Base-by-base conservation (phyloP, 2,329 filamentous ascomycete species). In the Penicillium sp. region DNA sequence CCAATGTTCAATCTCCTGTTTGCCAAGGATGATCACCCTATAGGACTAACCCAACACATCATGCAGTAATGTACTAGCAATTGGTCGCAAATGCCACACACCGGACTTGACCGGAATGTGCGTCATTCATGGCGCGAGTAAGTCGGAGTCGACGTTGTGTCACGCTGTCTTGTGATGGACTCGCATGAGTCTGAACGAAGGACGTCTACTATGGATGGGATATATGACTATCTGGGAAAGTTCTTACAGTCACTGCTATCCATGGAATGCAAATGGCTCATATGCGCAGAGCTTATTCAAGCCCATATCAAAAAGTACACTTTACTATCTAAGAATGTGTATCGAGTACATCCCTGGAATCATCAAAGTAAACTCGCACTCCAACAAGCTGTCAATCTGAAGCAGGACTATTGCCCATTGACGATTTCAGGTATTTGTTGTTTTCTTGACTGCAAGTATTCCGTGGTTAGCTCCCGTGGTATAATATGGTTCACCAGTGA, bases 381-480 rank as follows among this genome's bases (percentile, higher is more conserved):
- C 8, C 27, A 8, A 9, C 8, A 10, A 28, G 20, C 20, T 23
- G 20, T 23, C 2, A 4, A 4, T 23, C 4, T 4, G 20, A 18
- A 4, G 20, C 20, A 23, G 20, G 20, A 4, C 15, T 18, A 23
- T 6, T 35, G 15, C n/a, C 32, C 12, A 13, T 31, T 12, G 32
- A 33, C 32, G 8, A 38, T 18, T 24, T 3, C 20, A 39, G 10
- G 2, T 31, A 31, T 47, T 52, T 42, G 44, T 39, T 41, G 23
- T 31, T 31, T 28, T 25, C 25, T 25, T 39, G 9, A 20, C 6
- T 10, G 4, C 13, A 33, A 18, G 43, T 20, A 27, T 18, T 23
- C 37, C 38, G 25, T 35, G 46, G 35, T 40, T 13, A 6, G 25
- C 24, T 44, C 28, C 31, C 37, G 46, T 55, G 52, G 52, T 53